phyloP scores from a whole-genome alignment of 2,329 filamentous ascomycete species.

The Talaromyces verruculosus region DNA sequence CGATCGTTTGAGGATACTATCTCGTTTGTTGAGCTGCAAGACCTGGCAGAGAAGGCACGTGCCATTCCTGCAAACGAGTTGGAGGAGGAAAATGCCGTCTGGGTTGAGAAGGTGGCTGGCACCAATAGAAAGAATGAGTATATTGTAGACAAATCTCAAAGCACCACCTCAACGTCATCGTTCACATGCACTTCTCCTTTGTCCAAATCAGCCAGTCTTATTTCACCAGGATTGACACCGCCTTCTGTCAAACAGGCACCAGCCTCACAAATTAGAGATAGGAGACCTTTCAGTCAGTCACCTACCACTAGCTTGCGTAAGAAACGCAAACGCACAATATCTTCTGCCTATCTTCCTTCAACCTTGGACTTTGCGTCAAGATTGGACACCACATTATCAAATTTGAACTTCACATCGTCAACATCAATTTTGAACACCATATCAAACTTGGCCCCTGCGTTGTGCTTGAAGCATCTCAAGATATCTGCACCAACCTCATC shows the following conservation, averaged over 20 bases:
- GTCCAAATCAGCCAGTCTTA: not conserved
- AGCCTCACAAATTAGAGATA: not conserved
- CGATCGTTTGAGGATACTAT: conserved; percentile 67
- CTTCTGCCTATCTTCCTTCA: not conserved
- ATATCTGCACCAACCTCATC: not conserved
- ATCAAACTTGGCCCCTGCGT: not conserved
- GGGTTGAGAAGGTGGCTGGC: conserved; percentile 61
- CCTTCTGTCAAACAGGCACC: conserved; percentile 2
- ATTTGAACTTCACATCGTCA: not conserved
- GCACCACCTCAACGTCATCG: conserved; percentile 26
- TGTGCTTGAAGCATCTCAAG: conserved; percentile 10
- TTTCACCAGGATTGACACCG: conserved; percentile 1
- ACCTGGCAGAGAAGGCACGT: conserved; percentile 60
- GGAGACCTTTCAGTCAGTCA: not conserved
- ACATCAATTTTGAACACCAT: not conserved
- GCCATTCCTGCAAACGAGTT: conserved; percentile 54
- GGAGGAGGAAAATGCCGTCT: conserved; percentile 60
- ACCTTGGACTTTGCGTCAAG: not conserved
- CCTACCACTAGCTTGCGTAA: not conserved
- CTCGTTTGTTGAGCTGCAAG: conserved; percentile 68
- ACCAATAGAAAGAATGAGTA: conserved; percentile 44
- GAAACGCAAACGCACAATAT: conserved; percentile 8
- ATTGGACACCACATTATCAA: not conserved
- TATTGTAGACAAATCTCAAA: conserved; percentile 29
- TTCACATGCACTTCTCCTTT: conserved; percentile 21